phyloP scores from a whole-genome alignment of 2,329 filamentous ascomycete genomes.

The Colletotrichum shisoi region DNA sequence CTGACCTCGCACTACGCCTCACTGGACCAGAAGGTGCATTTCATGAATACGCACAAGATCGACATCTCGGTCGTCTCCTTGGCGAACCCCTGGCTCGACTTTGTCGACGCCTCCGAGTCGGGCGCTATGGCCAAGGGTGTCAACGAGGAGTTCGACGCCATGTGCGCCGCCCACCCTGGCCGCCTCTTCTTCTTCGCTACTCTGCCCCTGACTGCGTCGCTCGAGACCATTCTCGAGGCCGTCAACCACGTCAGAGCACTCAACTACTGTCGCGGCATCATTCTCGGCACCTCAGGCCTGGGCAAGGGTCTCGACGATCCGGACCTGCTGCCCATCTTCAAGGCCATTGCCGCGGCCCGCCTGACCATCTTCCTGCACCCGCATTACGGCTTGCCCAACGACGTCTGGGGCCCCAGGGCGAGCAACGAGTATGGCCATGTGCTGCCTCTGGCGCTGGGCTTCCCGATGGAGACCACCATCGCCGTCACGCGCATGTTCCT shows the following conservation, averaged over 20 bases:
- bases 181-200: constrained; percentile 84
- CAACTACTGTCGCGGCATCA: constrained; percentile 79
- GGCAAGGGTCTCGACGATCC: constrained; percentile 83
- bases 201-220: constrained; percentile 75
- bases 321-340: constrained; percentile 74
- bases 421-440: constrained; percentile 82
- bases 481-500: constrained; percentile 87
- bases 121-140: constrained; percentile 70
- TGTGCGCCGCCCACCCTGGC: constrained; percentile 72
- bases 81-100: constrained; percentile 95
- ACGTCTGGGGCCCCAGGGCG: constrained; percentile 78
- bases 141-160: constrained; percentile 78
- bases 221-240: constrained; percentile 68
- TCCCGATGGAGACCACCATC: constrained; percentile 92
- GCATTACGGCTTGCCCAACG: constrained; percentile 84
- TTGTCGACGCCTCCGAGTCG: constrained; percentile 69
- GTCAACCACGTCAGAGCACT: constrained; percentile 69
- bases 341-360: constrained; percentile 69
- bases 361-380: constrained; percentile 85
- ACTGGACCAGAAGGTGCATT: constrained; percentile 78
- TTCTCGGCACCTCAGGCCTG: constrained; percentile 84
- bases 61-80: constrained; percentile 85
- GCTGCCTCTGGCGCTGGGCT: constrained; percentile 82
- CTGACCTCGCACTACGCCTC: constrained; percentile 85
- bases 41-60: constrained; percentile 87